Conservation (phyloP, 306 rosid genomes). For the Quercus aquifolioides region DNA sequence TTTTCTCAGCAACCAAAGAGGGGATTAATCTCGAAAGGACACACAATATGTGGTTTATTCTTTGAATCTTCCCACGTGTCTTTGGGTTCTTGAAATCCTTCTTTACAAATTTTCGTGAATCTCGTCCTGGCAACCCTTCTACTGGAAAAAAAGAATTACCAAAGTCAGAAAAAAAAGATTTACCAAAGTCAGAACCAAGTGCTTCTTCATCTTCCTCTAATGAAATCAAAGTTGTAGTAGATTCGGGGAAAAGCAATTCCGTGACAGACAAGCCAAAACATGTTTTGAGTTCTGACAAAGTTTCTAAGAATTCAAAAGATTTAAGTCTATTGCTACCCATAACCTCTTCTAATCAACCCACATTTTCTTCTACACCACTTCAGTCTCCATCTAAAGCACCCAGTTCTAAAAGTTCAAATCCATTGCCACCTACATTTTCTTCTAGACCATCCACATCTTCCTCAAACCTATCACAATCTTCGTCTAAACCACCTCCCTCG, state of each 20-base stretch:
- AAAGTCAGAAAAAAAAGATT: too few species aligned
- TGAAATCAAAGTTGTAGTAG: background rate
- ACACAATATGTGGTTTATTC: background rate
- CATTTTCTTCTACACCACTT: background rate
- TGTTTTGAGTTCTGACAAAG: too few species aligned
- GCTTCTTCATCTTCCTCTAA: background rate
- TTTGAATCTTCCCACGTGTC: slow-evolving; percentile 4
- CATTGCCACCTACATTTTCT: background rate
- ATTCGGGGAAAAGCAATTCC: background rate
- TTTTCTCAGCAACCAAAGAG: background rate
- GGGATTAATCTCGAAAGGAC: background rate
- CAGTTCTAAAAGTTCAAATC: background rate
- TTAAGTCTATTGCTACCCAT: too few species aligned
- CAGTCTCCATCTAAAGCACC: background rate
- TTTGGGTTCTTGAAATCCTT: slow-evolving; percentile 2
- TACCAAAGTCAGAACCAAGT: background rate
- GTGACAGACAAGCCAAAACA: too few species aligned
- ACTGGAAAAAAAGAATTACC: too few species aligned
- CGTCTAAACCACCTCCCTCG: too few species aligned
- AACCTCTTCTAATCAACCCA: too few species aligned
- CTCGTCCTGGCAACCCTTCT: background rate
- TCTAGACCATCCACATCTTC: background rate
- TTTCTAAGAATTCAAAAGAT: too few species aligned
- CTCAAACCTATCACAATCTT: too few species aligned
- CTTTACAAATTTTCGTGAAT: background rate